A percentile compares a stretch with the other conserved stretches of the same genome.
phyloP scores from a whole-genome alignment of 805 yeast genomes.

The Schwanniomyces occidentalis region DNA sequence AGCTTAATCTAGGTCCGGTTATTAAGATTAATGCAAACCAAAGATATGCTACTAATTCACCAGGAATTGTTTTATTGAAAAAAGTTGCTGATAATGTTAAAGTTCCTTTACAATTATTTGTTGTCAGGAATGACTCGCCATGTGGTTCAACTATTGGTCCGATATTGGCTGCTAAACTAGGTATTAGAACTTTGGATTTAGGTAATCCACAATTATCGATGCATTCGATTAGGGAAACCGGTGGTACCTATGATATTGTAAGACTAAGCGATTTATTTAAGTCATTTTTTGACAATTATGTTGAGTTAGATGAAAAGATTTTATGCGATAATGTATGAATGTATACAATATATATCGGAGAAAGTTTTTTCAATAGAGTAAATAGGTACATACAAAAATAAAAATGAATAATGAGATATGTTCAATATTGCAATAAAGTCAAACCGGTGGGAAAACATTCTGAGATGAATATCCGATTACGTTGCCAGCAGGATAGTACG shows the following conservation, averaged over 20 bases:
- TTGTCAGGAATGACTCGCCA: constrained; percentile 89
- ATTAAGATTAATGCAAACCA: constrained; percentile 93
- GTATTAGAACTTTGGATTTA: constrained; percentile 82
- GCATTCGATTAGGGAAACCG: constrained; percentile 94
- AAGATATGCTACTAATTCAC: constrained; percentile 90
- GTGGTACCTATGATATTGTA: constrained; percentile 74
- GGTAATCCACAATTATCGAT: constrained; percentile 92
- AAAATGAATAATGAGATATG: no score
- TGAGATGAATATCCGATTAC: constrained; percentile 21
- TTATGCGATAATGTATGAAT: constrained; percentile 21
- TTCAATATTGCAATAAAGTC: constrained; percentile 1
- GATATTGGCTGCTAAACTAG: constrained; percentile 81
- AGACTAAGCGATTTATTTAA: constrained; percentile 61
- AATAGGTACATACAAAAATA: constrained; percentile 1
- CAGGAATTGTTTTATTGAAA: constrained; percentile 79
- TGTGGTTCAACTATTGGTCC: constrained; percentile 99
- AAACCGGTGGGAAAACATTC: constrained; percentile 25
- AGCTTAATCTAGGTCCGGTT: constrained; percentile 86
- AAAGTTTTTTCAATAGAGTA: background rate
- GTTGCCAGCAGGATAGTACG: constrained; percentile 35
- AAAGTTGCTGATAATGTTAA: constrained; percentile 63
- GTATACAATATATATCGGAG: no score
- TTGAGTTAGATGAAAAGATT: constrained; percentile 27
- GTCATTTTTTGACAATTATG: constrained; percentile 52
- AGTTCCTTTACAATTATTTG: constrained; percentile 89